phyloP scores from a whole-genome alignment of 177 flowering plant species.

The Vitis hybrid region DNA sequence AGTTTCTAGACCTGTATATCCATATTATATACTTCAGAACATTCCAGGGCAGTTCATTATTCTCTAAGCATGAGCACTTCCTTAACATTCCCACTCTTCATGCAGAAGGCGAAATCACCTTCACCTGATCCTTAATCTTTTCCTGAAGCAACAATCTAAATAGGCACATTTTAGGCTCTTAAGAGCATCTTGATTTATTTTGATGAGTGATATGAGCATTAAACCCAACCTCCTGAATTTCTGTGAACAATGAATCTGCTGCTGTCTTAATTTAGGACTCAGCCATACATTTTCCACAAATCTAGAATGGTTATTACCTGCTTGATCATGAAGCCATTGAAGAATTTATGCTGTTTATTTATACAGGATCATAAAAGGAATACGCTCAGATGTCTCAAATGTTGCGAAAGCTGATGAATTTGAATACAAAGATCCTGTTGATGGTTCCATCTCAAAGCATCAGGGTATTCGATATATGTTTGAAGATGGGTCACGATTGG shows the following conservation, averaged over 20 bases:
- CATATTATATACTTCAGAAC: no score
- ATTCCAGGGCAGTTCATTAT: no score
- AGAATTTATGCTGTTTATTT: slow-evolving; percentile 1
- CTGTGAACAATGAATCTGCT: no score
- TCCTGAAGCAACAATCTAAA: no score
- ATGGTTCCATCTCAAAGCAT: slow-evolving; percentile 95
- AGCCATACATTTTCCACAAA: neutral
- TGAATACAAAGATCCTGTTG: slow-evolving; percentile 98
- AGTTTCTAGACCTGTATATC: no score
- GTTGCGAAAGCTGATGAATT: slow-evolving; percentile 86
- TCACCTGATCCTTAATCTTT: no score
- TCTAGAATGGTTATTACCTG: neutral
- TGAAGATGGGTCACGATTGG: slow-evolving; percentile 96
- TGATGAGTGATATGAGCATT: neutral
- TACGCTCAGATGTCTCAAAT: slow-evolving; percentile 67
- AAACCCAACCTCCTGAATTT: no score
- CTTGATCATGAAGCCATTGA: neutral
- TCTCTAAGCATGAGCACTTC: no score
- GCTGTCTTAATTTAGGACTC: no score
- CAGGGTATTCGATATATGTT: slow-evolving; percentile 96
- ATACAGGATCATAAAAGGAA: slow-evolving; percentile 73
- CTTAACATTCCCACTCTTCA: no score
- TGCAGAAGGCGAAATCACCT: no score
- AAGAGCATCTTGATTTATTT: neutral
- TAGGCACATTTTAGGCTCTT: no score